Evolutionary conservation across 2,329 filamentous ascomycete species (phyloP), one percentile per base, ranked within the genome.

Genomic region (Arthrobotrys conoides): DNA sequence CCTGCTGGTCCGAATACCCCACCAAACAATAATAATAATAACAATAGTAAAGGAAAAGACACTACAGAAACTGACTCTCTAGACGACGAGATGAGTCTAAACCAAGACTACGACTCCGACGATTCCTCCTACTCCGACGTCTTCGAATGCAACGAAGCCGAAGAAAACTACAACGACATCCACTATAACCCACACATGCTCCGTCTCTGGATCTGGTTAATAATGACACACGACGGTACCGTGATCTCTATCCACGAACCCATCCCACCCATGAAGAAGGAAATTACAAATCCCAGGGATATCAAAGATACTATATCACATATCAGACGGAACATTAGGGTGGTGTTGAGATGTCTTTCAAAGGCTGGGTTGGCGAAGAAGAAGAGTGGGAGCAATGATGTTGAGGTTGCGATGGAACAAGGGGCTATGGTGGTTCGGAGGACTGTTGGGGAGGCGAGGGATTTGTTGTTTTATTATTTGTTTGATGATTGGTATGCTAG

Each of bases 401-500:
- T 67, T 53, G 81, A 65, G 33, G 66, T 78, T 84, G 86, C 49
- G 82, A 85, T 75, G 84, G 87, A 67, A 82, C 81, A 49, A 81
- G 83, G 72, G 63, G 81, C 55, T 79, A 82, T 57, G 81, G 82
- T 22, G 82, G 84, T 44, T 81, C 83, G 76, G 82, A 75, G 70
- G 84, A 85, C 57, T 51, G 73, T 81, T 36, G 79, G 80, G 6
- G 89, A 91, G 79, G 87, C 87, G 0, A 87, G 89, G 0, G 89
- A 89, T 36, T 81, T 91, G n/a, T 84, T 91, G 1, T 90, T 91
- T 82, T 91, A 90, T 82, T 91, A 91, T 82, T 86, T 91, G 1
- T 91, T 91, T 81, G 90, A 91, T 82, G 90, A 91, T 82, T 91
- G 89, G 89, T 87, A 88, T 64, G 89, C 89, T 10, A 90, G 87